Evolutionary conservation across 2,329 filamentous ascomycete species (phyloP), one percentile per base, ranked within the genome.

Genomic region (Colletotrichum euphorbiae): DNA sequence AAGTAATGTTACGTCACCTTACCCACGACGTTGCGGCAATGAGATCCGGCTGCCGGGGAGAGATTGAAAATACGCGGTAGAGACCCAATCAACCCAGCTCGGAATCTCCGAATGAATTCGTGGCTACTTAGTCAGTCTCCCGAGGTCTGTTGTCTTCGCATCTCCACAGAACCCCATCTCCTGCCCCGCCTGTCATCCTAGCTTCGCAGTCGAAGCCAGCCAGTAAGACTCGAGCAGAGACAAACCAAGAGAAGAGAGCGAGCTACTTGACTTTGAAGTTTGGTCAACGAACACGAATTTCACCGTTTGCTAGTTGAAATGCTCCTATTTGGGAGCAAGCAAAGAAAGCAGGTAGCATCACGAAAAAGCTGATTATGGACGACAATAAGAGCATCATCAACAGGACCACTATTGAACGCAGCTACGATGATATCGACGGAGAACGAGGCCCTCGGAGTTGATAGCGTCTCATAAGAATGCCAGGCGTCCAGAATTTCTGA

Each of bases 51-150:
- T 59, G 28, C 56, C 48, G 42, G 17, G 17, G 9, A 48, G 43
- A 24, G 17, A 33, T 21, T 21, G 36, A 42, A 42, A 21, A 55
- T 17, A 24, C 33, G 15, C 50, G 11, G 19, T 50, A 33, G 28
- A 28, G 28, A 8, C 28, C 28, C 28, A 28, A 28, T 28, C 28
- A 28, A 6, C 6, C 6, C 4, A 28, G 24, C 24, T 28, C 24
- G 24, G 24, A 28, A 28, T 28, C 24, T 28, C 24, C 5, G 24
- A 56, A 50, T 17, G 50, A 50, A 19, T 36, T 19, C n/a, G n/a
- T 56, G 38, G 24, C 19, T 56, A n/a, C n/a, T n/a, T n/a, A 50
- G 42, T 62, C 57, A 67, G 58, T 33, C 17, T 45, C 19, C 56
- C 28, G 28, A 28, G 28, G 28, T 28, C 28, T 28, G 28, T 28